Evolutionary conservation across 2,329 filamentous ascomycete species (phyloP).

Genomic region (Cladosporium sp.): DNA sequence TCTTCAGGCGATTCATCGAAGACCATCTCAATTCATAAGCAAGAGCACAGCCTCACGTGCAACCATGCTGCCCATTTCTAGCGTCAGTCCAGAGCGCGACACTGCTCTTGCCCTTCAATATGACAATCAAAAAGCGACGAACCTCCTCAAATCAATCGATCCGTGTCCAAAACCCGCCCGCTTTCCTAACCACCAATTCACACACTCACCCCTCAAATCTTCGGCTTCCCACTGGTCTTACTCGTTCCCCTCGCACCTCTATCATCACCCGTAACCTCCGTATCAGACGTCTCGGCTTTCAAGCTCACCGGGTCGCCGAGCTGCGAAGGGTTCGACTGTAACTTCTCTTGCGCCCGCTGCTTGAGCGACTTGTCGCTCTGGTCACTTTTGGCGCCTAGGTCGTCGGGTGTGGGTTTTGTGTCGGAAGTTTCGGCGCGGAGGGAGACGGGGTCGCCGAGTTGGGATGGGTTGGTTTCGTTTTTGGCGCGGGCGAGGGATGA

Average conservation of each 20-base stretch:
- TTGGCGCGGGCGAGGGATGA: conserved; percentile 18
- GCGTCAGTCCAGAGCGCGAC: neutral
- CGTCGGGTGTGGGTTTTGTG: conserved; percentile 23
- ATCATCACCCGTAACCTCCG: conserved; percentile 29
- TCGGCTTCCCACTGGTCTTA: conserved; percentile 26
- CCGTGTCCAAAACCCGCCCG: neutral
- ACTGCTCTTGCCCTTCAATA: neutral
- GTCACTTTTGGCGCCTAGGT: conserved; percentile 9
- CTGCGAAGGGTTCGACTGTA: conserved; percentile 21
- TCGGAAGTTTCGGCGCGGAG: conserved; percentile 32
- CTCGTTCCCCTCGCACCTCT: conserved; percentile 23
- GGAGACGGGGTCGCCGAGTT: conserved; percentile 31
- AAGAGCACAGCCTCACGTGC: too few species aligned
- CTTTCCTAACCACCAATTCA: neutral
- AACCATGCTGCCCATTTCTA: too few species aligned
- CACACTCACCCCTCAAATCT: conserved; percentile 20
- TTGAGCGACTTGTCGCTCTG: conserved; percentile 19
- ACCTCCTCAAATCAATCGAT: neutral
- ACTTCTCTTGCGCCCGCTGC: conserved; percentile 22
- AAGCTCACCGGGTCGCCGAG: conserved; percentile 26
- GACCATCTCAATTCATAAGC: too few species aligned
- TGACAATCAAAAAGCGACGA: neutral
- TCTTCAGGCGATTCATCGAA: too few species aligned
- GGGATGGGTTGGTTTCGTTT: conserved; percentile 22
- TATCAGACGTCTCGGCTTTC: conserved; percentile 25